Percentiles rank a stretch among this genome's conserved stretches.
These are phyloP conservation scores for Sclerotinia sclerotiorum DNA, from an alignment of 2,329 filamentous ascomycete genomes.

Conservation along the genomic window DNA sequence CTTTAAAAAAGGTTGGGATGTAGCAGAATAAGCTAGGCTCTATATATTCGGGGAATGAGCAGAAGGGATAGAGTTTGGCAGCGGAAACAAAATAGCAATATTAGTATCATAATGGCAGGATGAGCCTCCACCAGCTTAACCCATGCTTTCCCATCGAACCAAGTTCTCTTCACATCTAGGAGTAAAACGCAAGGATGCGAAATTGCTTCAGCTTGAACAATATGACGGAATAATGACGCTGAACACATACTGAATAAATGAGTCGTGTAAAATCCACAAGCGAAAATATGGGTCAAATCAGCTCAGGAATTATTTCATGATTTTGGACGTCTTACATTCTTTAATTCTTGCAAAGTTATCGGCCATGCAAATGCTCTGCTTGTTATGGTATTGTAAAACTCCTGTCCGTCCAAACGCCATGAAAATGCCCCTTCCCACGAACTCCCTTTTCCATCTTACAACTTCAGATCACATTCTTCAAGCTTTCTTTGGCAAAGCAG, in stretches of 20 bases:
- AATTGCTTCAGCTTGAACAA: not conserved
- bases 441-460: slow-evolving; percentile 5
- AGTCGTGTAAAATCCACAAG: not conserved
- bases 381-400: slow-evolving; percentile 4
- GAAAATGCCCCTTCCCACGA: not conserved
- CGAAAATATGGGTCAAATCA: not conserved
- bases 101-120: too few species aligned
- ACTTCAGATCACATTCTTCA: not conserved
- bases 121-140: not conserved
- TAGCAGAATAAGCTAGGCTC: too few species aligned
- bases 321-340: slow-evolving; percentile 7
- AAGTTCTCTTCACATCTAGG: not conserved
- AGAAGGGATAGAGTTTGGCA: too few species aligned
- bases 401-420: not conserved
- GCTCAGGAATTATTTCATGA: not conserved
- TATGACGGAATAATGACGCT: not conserved
- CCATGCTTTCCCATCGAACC: not conserved
- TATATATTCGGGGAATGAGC: too few species aligned
- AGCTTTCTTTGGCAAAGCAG: slow-evolving; percentile 33
- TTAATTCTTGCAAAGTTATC: not conserved
- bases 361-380: not conserved
- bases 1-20: not conserved
- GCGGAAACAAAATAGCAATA: too few species aligned
- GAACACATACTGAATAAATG: not conserved
- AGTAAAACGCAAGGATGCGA: too few species aligned